These are phyloP conservation scores for Ophiostoma fasciatum DNA, from an alignment of 2,329 filamentous ascomycete genomes.

Conservation along the genomic window DNA sequence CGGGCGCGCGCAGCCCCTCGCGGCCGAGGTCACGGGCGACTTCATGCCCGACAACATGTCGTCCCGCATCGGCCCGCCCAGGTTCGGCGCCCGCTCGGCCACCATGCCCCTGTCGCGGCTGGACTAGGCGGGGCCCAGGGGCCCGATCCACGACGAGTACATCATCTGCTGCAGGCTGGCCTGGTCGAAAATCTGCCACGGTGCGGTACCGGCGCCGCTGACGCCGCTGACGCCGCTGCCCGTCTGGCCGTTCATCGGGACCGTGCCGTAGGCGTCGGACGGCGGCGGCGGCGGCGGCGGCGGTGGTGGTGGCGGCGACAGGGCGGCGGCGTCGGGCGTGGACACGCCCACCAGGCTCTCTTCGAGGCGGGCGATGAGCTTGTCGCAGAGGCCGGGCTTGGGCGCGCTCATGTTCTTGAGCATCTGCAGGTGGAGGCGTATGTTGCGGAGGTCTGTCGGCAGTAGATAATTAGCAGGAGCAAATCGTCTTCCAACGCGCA, in stretches of 20 bases:
- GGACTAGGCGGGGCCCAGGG: too few species aligned
- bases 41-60: constrained; percentile 8
- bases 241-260: too few species aligned
- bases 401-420: constrained; percentile 6
- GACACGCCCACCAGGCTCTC: constrained; percentile 6
- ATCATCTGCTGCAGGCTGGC: constrained; percentile 10
- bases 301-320: background rate
- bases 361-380: constrained; percentile 7
- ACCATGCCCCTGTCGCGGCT: background rate
- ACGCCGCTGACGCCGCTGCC: too few species aligned
- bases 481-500: too few species aligned
- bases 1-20: constrained; percentile 24
- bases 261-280: too few species aligned
- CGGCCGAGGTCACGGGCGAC: constrained; percentile 3
- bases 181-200: constrained; percentile 11
- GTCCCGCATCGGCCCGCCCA: constrained; percentile 4
- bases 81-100: constrained; percentile 5
- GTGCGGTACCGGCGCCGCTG: too few species aligned
- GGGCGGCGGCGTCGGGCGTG: background rate
- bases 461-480: too few species aligned
- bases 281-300: too few species aligned
- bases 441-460: constrained; percentile 6
- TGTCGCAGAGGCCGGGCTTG: constrained; percentile 3
- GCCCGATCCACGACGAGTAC: too few species aligned
- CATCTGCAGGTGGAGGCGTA: constrained; percentile 9